phyloP scores from a whole-genome alignment of 2,329 filamentous ascomycete genomes.

The Penicillium hesseltinei region DNA sequence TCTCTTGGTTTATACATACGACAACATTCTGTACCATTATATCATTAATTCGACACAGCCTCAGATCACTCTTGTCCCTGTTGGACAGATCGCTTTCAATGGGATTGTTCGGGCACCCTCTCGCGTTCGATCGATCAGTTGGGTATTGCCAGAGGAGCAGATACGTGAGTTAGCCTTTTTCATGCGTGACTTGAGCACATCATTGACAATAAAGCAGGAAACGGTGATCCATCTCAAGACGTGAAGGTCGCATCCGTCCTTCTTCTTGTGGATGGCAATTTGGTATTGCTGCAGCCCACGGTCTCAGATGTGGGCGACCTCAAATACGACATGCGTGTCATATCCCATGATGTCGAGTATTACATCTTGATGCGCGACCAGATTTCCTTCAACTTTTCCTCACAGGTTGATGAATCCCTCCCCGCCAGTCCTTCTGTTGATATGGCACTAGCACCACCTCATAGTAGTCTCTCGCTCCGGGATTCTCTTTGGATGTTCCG shows the following conservation, averaged over 20 bases:
- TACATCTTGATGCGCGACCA: slow-evolving; percentile 91
- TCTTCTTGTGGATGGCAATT: slow-evolving; percentile 95
- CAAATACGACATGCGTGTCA: slow-evolving; percentile 97
- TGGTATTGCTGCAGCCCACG: slow-evolving; percentile 86
- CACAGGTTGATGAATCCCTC: slow-evolving; percentile 47
- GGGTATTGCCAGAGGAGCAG: slow-evolving; percentile 91
- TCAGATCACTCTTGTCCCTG: slow-evolving; percentile 78
- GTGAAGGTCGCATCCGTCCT: slow-evolving; percentile 90
- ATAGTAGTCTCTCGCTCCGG: slow-evolving; percentile 59
- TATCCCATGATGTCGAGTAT: slow-evolving; percentile 94
- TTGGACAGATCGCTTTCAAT: slow-evolving; percentile 97
- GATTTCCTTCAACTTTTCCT: slow-evolving; percentile 50
- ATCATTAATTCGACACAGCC: slow-evolving; percentile 71
- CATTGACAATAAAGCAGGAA: slow-evolving; percentile 46
- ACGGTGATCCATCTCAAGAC: slow-evolving; percentile 93
- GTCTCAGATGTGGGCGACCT: slow-evolving; percentile 77
- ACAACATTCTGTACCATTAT: slow-evolving; percentile 93
- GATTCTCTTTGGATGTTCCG: slow-evolving; percentile 97
- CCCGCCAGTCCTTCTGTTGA: slow-evolving; percentile 52
- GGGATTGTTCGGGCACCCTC: slow-evolving; percentile 93
- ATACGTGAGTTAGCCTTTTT: slow-evolving; percentile 54
- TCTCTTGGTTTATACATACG: slow-evolving; percentile 91
- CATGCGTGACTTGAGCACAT: neutral
- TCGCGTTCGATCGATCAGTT: slow-evolving; percentile 87
- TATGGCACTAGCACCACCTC: slow-evolving; percentile 45